Base-by-base conservation (phyloP, 441 rosid species). In the Viola pubescens region DNA sequence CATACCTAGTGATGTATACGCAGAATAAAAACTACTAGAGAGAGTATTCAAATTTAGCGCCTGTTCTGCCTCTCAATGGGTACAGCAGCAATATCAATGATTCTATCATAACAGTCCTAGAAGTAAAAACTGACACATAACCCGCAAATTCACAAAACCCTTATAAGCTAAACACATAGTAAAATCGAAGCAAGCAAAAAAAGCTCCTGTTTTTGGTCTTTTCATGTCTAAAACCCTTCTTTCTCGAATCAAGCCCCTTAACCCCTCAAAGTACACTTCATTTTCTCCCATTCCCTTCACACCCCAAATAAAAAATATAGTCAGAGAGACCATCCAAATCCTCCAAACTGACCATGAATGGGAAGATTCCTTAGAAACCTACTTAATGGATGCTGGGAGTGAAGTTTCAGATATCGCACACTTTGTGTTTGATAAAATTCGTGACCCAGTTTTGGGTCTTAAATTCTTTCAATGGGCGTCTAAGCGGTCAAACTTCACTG, bases 151-250 rank as follows among this genome's bases (percentile, higher is more conserved):
- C 34, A 26, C 34, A 46, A 7, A 46, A 7, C 13, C n/a, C 11
- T 10, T 4, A 8, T 3, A 9, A 12, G 3, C 49, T 12, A 46
- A 46, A 7, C n/a, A 8, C 4, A 5, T 8, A 46, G 11, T 3
- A 7, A 8, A 9, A 46, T 6, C 49, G 4, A 12, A 6, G n/a
- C 49, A 10, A 9, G n/a, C n/a, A 43, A 43, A 6, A 43, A 9
- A 9, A 43, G 1, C 12, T 42, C 2, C 9, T 7, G 0, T 3
- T 12, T 6, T 12, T 7, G 7, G 6, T 0, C 9, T 59, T 38
- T 37, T 47, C 61, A 86, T 86, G 97, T 88, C 97, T 70, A 90
- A 80, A 72, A 63, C 76, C 65, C 76, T 90, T 59, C 81, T 90
- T 65, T 81, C 97, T 69, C 82, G 77, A 52, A 81, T 90, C 65